Conservation (phyloP, 2,329 filamentous ascomycete genomes). For the Dactylellina cionopaga region DNA sequence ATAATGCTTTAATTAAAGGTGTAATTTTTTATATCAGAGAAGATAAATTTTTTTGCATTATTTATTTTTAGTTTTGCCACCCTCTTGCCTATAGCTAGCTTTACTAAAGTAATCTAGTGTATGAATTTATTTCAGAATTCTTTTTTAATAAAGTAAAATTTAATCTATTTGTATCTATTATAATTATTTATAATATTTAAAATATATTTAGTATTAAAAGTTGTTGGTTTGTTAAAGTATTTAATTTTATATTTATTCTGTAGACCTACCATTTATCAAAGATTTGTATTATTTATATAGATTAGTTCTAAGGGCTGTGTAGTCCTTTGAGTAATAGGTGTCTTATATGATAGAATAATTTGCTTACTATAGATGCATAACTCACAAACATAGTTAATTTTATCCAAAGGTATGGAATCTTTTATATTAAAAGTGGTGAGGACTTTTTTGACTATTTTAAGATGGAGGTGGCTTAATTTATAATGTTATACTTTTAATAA, state of each 20-base stretch:
- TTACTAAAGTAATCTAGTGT: not conserved
- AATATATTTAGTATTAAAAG: not conserved
- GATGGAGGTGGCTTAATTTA: conserved; percentile 8
- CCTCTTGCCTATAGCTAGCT: no score
- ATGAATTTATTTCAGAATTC: no score
- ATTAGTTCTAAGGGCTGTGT: not conserved
- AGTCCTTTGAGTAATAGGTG: conserved; percentile 6
- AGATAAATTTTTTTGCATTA: not conserved
- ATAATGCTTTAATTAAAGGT: no score
- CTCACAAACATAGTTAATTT: no score
- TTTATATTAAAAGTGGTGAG: not conserved
- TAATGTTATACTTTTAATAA: conserved; percentile 19
- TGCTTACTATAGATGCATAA: conserved; percentile 23
- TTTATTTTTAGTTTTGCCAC: no score
- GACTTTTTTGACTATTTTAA: conserved; percentile 13
- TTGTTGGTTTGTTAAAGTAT: not conserved
- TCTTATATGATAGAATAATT: conserved; percentile 9
- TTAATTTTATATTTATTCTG: conserved; percentile 22
- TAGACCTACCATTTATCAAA: conserved; percentile 4
- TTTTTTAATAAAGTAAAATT: conserved; percentile 15
- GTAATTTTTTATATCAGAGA: no score
- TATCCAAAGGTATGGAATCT: not conserved
- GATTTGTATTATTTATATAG: conserved; percentile 6
- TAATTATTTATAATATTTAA: not conserved
- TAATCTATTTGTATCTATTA: not conserved